Percentiles rank a stretch among this genome's conserved stretches.
Conservation (phyloP, 345 rosid genomes). For the Carallia brachiata region DNA sequence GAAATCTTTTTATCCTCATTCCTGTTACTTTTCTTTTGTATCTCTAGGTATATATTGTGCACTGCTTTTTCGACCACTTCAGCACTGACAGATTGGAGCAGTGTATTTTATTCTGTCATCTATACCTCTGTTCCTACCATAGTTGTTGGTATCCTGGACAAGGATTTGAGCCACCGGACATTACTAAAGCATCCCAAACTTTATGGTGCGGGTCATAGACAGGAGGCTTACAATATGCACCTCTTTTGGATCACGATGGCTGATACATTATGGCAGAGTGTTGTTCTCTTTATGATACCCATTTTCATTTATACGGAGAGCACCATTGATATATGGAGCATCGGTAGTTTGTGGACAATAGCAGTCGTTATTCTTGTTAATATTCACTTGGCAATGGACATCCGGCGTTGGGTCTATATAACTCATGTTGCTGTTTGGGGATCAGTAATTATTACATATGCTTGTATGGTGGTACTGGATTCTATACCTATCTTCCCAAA, state of each 20-base stretch:
- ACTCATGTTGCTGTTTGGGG: conserved; percentile 78
- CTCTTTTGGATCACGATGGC: conserved; percentile 77
- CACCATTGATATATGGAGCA: conserved; percentile 74
- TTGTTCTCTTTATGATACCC: conserved; percentile 61
- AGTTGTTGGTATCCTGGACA: conserved; percentile 70
- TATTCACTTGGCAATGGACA: conserved; percentile 76
- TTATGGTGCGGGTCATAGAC: conserved; percentile 68
- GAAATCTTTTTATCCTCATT: conserved; percentile 1
- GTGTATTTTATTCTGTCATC: conserved; percentile 70
- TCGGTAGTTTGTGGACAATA: conserved; percentile 78
- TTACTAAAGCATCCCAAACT: conserved; percentile 60
- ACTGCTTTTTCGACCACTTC: conserved; percentile 76
- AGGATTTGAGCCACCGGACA: conserved; percentile 67
- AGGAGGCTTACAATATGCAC: conserved; percentile 63
- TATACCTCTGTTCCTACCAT: conserved; percentile 77
- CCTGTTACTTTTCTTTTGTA: conserved; percentile 11
- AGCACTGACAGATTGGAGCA: conserved; percentile 83
- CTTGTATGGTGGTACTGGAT: conserved; percentile 63
- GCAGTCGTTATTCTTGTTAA: conserved; percentile 73
- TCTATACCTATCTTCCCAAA: conserved; percentile 68
- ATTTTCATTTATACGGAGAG: conserved; percentile 48
- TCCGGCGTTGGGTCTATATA: conserved; percentile 56
- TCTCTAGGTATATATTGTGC: conserved; percentile 63
- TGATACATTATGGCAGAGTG: conserved; percentile 79
- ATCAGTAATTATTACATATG: conserved; percentile 56